Evolutionary conservation across 2,329 filamentous ascomycete species (phyloP), one percentile per base, ranked within the genome.

Genomic region (Aspergillus brasiliensis): DNA sequence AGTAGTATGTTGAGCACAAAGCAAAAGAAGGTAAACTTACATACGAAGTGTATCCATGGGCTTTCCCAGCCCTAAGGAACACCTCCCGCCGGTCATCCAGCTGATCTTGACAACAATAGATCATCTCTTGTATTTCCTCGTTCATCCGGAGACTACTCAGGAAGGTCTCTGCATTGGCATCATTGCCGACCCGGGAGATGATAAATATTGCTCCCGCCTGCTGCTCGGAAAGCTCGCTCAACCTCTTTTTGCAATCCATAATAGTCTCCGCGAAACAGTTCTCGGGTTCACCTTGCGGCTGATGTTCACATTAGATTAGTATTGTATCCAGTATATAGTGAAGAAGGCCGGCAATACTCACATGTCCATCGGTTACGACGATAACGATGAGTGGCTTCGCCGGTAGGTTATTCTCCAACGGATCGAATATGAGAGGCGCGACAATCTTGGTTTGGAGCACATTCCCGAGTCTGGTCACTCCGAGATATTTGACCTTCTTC

Each of bases 31-130:
- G 11, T 11, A 44, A 6, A 25, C 44, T 28, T n/a, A 48, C 44
- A 48, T 25, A 48, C 11, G 44, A 48, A 17, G 44, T 27, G 11
- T 48, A 48, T 8, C 5, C 13, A 3, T 8, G 3, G 17, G 17
- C 23, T 19, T 44, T 28, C 5, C 23, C 37, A 44, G 51, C 51
- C 17, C 19, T 54, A n/a, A 13, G 19, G 37, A 42, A 54, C 13
- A 44, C 51, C 3, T 54, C 21, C n/a, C 25, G 51, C 23, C 34
- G 21, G 13, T n/a, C 21, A 44, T 55, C 52, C 27, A 55, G 40
- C 52, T 55, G 52, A 2, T 46, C 23, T 15, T n/a, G 21, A n/a
- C 52, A 55, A n/a, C 21, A 55, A 37, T 47, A 47, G 25, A 47
- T 3, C 19, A 21, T 11, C 52, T 47, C 38, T 15, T 47, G 21